phyloP scores from a whole-genome alignment of 139 green algal species.

The Trebouxia sp. region DNA sequence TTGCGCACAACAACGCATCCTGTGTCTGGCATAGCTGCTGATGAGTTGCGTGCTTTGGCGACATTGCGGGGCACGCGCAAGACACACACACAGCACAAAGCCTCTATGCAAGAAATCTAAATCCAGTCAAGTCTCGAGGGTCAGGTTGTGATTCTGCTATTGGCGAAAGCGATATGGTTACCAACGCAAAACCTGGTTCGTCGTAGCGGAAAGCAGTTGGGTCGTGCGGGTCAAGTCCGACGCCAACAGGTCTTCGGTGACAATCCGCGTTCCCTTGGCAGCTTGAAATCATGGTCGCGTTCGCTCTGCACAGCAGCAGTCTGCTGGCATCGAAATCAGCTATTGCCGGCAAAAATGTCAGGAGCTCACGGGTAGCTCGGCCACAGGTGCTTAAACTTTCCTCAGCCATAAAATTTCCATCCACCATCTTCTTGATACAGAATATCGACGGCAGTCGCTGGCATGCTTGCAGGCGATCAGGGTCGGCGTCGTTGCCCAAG shows the following conservation, averaged over 20 bases:
- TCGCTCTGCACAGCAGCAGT: slow-evolving; percentile 15
- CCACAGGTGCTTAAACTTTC: not conserved
- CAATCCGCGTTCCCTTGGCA: not conserved
- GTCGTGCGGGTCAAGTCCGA: not conserved
- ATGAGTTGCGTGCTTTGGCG: no score
- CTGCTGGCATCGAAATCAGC: not conserved
- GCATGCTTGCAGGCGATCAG: slow-evolving; percentile 11
- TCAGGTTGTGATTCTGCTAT: slow-evolving; percentile 14
- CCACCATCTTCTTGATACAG: no score
- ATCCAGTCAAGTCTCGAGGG: slow-evolving; percentile 6
- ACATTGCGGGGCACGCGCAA: not conserved
- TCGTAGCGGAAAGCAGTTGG: not conserved
- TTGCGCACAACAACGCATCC: no score
- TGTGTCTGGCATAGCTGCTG: no score
- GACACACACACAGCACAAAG: not conserved
- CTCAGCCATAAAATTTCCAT: not conserved
- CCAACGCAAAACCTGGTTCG: not conserved
- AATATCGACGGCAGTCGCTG: not conserved
- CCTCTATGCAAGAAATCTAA: not conserved
- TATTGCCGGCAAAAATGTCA: not conserved
- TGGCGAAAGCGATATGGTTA: slow-evolving; percentile 20
- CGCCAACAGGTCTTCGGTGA: no score
- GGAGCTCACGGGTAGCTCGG: not conserved
- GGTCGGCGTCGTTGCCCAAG: not conserved
- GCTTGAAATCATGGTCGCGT: not conserved